These are phyloP conservation scores for Kuraishia hungarica DNA, from an alignment of 805 yeast genomes.

Conservation along the genomic window DNA sequence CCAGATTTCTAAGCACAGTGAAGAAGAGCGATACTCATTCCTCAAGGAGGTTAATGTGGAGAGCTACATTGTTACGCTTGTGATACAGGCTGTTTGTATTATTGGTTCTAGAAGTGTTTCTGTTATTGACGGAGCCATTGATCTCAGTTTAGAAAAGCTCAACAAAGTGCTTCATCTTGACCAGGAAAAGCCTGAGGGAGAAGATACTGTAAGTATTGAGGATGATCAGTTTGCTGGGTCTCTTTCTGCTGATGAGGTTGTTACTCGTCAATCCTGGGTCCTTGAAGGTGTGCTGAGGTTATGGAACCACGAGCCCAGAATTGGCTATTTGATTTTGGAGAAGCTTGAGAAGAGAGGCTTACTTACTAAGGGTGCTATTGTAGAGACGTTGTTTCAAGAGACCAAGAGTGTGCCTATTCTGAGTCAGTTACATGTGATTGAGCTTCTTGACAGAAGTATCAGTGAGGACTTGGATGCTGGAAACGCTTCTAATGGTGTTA, in stretches of 20 bases:
- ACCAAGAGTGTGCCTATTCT: conserved; percentile 25
- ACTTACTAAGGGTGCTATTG: conserved; percentile 29
- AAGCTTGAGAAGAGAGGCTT: conserved; percentile 38
- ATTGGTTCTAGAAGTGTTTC: conserved; percentile 87
- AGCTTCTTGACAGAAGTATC: conserved; percentile 20
- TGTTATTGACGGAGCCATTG: conserved; percentile 45
- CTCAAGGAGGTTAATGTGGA: conserved; percentile 25
- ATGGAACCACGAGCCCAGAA: conserved; percentile 61
- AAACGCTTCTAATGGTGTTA: not conserved
- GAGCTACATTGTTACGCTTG: conserved; percentile 45
- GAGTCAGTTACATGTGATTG: conserved; percentile 36
- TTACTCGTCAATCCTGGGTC: conserved; percentile 30
- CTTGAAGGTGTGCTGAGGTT: conserved; percentile 49
- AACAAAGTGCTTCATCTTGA: conserved; percentile 16
- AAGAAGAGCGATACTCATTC: conserved; percentile 14
- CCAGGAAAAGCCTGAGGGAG: conserved; percentile 6
- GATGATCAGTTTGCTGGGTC: conserved; percentile 14
- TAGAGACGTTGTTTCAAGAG: conserved; percentile 33
- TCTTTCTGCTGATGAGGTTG: conserved; percentile 2
- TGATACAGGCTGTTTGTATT: conserved; percentile 66
- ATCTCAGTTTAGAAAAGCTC: conserved; percentile 19
- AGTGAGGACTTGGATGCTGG: not conserved
- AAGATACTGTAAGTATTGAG: conserved; percentile 14
- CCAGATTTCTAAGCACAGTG: conserved; percentile 15
- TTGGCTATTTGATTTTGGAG: conserved; percentile 52